These are phyloP conservation scores for Salix purpurea DNA, from an alignment of 345 rosid genomes.

Conservation along the genomic window DNA sequence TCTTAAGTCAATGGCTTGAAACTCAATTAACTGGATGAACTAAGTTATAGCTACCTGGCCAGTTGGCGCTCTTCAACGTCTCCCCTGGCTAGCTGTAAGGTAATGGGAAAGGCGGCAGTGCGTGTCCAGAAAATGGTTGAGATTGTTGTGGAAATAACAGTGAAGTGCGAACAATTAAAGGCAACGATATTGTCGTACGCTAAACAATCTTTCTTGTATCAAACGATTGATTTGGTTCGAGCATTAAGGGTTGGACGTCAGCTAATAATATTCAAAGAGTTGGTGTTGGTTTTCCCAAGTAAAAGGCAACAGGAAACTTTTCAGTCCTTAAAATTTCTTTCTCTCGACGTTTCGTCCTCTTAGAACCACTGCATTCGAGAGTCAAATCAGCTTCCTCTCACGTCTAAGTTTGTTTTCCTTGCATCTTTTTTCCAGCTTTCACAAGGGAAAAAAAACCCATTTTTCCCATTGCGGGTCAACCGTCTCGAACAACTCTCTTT, in stretches of 20 bases:
- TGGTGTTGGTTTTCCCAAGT: conserved; percentile 20
- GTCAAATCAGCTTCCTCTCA: conserved; percentile 11
- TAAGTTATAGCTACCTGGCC: neutral
- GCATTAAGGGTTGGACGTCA: neutral
- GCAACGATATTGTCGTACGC: neutral
- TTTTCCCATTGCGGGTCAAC: conserved; percentile 42
- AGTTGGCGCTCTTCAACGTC: neutral
- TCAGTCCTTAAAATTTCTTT: neutral
- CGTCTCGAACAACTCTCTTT: conserved; percentile 33
- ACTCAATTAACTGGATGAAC: neutral
- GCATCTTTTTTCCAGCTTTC: neutral
- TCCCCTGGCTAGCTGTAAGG: neutral
- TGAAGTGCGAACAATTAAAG: neutral
- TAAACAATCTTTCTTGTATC: neutral
- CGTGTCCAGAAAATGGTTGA: neutral
- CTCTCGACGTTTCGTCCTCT: conserved; percentile 9
- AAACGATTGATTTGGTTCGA: neutral
- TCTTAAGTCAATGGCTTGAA: too few species aligned
- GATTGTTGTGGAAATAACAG: neutral
- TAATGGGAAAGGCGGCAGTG: neutral
- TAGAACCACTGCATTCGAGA: neutral
- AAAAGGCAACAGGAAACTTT: conserved; percentile 15
- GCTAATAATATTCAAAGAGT: conserved; percentile 8
- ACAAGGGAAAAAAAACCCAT: neutral
- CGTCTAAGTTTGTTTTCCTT: neutral